Conservation (phyloP, 2,329 filamentous ascomycete species). For the Claviceps spartinae region DNA sequence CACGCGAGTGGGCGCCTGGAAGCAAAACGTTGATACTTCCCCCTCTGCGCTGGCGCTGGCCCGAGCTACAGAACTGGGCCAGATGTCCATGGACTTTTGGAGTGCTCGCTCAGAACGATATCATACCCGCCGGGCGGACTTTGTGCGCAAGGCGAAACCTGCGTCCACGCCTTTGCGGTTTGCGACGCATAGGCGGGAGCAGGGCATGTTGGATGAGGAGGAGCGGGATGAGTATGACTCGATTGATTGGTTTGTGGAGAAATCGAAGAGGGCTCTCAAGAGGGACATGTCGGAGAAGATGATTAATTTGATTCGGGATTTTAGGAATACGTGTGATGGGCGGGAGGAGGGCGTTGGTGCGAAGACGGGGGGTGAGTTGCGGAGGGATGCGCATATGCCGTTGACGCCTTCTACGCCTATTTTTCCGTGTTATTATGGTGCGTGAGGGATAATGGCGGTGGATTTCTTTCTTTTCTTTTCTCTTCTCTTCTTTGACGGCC, state of each 20-base stretch:
- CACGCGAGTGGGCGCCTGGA: constrained; percentile 16
- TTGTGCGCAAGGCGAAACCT: constrained; percentile 26
- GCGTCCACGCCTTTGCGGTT: constrained; percentile 25
- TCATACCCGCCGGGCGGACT: constrained; percentile 23
- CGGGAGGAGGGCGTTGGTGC: not conserved
- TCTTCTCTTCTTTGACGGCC: not conserved
- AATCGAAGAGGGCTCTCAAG: not conserved
- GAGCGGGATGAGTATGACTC: constrained; percentile 25
- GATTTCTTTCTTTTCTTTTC: not conserved
- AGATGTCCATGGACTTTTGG: constrained; percentile 31
- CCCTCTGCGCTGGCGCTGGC: constrained; percentile 17
- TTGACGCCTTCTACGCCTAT: constrained; percentile 1
- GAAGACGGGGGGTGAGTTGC: not conserved
- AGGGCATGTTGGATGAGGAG: constrained; percentile 16
- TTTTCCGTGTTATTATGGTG: constrained; percentile 3
- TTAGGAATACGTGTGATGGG: not conserved
- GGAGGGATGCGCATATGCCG: not conserved
- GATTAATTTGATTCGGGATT: constrained; percentile 4
- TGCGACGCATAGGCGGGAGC: constrained; percentile 20
- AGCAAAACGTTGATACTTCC: constrained; percentile 20
- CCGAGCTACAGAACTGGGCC: constrained; percentile 22
- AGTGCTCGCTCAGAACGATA: constrained; percentile 22
- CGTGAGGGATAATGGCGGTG: not conserved
- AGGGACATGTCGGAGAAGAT: constrained; percentile 4
- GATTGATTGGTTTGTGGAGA: constrained; percentile 8